A percentile compares a stretch with the other conserved stretches of the same genome.
Conservation (phyloP, 345 rosid genomes). For the Brassica napus region Da-Ae NC_063443.1:16829501-16830000, state of each 20-base stretch:
- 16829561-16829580: no score
- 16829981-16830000: conserved; percentile 57
- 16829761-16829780: conserved; percentile 88
- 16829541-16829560: no score
- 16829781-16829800: conserved; percentile 72
- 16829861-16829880: conserved; percentile 47
- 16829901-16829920: conserved; percentile 70
- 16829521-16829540: no score
- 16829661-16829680: conserved; percentile 39
- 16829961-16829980: conserved; percentile 72
- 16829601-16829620: no score
- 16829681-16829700: conserved; percentile 82
- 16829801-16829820: conserved; percentile 82
- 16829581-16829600: no score
- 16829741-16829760: background rate
- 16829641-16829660: no score
- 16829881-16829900: conserved; percentile 63
- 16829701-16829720: conserved; percentile 44
- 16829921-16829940: conserved; percentile 83
- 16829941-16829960: conserved; percentile 66
- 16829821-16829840: conserved; percentile 92
- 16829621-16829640: no score
- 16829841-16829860: conserved; percentile 53
- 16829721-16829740: background rate
- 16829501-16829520: no score